A percentile compares a stretch with the other conserved stretches of the same genome.
Evolutionary conservation across 805 yeast genomes (phyloP).

Genomic region (Candida fluviatilis): DNA sequence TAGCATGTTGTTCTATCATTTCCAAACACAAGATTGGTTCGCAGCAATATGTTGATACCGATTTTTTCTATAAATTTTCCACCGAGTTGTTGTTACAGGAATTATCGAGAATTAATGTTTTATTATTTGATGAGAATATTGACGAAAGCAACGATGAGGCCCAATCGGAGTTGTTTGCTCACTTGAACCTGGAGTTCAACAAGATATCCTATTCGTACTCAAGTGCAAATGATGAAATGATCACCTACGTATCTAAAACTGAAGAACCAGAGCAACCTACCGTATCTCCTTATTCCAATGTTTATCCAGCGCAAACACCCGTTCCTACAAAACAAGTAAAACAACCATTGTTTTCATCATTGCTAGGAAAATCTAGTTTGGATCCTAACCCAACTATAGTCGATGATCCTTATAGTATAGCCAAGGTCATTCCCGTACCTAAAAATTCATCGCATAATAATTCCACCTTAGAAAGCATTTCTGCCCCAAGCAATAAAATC

Average conservation of each 20-base stretch:
- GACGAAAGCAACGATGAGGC: constrained; percentile 11
- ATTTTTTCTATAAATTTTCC: constrained; percentile 58
- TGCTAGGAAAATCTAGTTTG: constrained; percentile 61
- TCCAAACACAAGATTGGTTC: constrained; percentile 47
- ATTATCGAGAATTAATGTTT: constrained; percentile 19
- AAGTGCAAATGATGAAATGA: constrained; percentile 58
- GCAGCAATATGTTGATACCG: constrained; percentile 47
- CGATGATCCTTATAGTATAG: constrained; percentile 62
- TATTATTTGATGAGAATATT: constrained; percentile 9
- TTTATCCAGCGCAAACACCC: constrained; percentile 21
- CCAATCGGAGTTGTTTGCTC: constrained; percentile 35
- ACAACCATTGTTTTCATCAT: constrained; percentile 75
- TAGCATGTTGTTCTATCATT: constrained; percentile 49
- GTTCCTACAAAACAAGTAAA: constrained; percentile 47
- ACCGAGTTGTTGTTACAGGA: constrained; percentile 65
- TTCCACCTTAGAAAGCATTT: constrained; percentile 27
- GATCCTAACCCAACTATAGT: constrained; percentile 71
- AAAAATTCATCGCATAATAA: constrained; percentile 17
- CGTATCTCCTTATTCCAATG: constrained; percentile 24
- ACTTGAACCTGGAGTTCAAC: constrained; percentile 54
- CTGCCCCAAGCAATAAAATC: constrained; percentile 27
- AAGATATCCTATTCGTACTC: constrained; percentile 52
- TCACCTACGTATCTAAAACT: constrained; percentile 28
- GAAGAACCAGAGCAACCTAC: constrained; percentile 23
- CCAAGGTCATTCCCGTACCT: constrained; percentile 58